Evolutionary conservation across 1,284 basidiomycete species (phyloP).

Genomic region (Naganishia sp.): DNA sequence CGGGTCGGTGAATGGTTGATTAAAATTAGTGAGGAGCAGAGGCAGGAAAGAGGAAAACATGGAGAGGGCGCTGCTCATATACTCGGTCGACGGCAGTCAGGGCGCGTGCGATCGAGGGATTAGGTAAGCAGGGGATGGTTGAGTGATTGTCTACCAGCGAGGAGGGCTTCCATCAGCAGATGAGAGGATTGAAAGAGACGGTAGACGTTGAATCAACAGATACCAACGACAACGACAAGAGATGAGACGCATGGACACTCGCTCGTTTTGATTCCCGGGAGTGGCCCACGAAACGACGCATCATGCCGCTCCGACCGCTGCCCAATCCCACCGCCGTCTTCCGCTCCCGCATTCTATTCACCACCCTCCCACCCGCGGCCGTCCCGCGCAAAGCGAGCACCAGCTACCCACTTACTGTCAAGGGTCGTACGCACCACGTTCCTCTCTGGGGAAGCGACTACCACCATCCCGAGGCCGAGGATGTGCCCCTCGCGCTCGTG

Average conservation of each 20-base stretch:
- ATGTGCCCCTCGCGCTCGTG: slow-evolving; percentile 54
- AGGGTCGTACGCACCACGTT: slow-evolving; percentile 6
- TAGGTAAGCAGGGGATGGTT: too few species aligned
- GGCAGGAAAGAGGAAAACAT: neutral
- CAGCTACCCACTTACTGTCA: slow-evolving; percentile 41
- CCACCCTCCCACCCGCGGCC: slow-evolving; percentile 42
- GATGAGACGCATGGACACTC: neutral
- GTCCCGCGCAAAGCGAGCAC: slow-evolving; percentile 34
- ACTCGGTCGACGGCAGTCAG: neutral
- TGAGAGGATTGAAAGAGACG: too few species aligned
- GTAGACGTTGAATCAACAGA: too few species aligned
- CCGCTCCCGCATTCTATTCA: slow-evolving; percentile 46
- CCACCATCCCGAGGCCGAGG: slow-evolving; percentile 13
- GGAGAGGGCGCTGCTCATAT: too few species aligned
- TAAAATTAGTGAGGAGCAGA: slow-evolving; percentile 29
- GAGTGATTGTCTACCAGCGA: too few species aligned
- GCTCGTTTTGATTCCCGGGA: neutral
- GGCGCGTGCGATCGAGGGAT: too few species aligned
- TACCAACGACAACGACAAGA: too few species aligned
- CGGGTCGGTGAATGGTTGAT: slow-evolving; percentile 20
- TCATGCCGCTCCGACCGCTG: slow-evolving; percentile 30
- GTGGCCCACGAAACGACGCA: neutral
- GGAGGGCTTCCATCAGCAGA: too few species aligned
- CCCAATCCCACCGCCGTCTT: slow-evolving; percentile 46
- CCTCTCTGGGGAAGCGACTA: slow-evolving; percentile 2